A percentile compares a stretch with the other conserved stretches of the same genome.
Evolutionary conservation across 2,329 filamentous ascomycete genomes (phyloP).

Genomic region (Clonostachys sp.): DNA sequence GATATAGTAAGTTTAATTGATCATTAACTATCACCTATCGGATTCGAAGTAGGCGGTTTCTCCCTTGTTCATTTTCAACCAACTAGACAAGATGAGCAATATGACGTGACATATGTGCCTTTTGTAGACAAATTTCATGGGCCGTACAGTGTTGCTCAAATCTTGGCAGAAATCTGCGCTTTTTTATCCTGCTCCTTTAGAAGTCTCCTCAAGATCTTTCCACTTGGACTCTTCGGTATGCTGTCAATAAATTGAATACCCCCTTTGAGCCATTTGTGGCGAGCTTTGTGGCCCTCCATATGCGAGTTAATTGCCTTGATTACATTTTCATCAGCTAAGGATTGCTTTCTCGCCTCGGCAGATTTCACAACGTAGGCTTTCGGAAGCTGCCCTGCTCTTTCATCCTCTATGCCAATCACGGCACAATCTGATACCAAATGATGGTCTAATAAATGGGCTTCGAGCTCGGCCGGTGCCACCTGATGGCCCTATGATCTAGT

Average conservation of each 20-base stretch:
- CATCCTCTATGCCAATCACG: constrained; percentile 62
- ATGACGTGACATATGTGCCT: too few species aligned
- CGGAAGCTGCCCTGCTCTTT: constrained; percentile 52
- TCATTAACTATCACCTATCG: too few species aligned
- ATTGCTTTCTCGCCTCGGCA: constrained; percentile 40
- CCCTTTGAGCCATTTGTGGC: constrained; percentile 61
- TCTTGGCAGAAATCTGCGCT: constrained; percentile 41
- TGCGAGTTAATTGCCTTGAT: constrained; percentile 46
- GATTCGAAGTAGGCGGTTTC: too few species aligned
- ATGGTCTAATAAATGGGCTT: constrained; percentile 67
- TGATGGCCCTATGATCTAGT: constrained; percentile 52
- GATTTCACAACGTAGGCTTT: constrained; percentile 55
- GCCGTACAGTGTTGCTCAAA: too few species aligned
- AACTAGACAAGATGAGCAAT: too few species aligned
- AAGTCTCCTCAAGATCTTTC: constrained; percentile 64
- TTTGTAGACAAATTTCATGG: too few species aligned
- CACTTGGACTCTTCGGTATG: constrained; percentile 67
- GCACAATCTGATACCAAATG: constrained; percentile 65
- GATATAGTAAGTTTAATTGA: too few species aligned
- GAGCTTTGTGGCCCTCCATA: constrained; percentile 59
- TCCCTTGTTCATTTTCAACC: too few species aligned
- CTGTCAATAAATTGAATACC: constrained; percentile 55
- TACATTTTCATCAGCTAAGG: constrained; percentile 46
- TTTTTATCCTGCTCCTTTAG: constrained; percentile 70
- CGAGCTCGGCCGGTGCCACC: constrained; percentile 73